Percentiles rank a stretch among this genome's conserved stretches.
Conservation (phyloP, 2,329 filamentous ascomycete species). For the Stagonosporopsis rhizophila region DNA sequence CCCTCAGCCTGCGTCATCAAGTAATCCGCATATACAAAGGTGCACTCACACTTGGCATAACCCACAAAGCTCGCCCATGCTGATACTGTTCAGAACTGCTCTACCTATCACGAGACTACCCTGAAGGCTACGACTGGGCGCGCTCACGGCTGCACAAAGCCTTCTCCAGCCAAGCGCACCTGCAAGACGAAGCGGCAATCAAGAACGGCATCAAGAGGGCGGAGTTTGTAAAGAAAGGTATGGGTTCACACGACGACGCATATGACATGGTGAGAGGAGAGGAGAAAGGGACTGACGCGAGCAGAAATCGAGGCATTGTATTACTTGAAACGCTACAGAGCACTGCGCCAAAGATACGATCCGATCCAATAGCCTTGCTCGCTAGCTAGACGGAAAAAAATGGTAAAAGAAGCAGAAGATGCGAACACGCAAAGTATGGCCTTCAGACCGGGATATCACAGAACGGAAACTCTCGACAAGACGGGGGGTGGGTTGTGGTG, state of each 20-base stretch:
- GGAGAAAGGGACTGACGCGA: neutral
- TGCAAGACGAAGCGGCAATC: conserved; percentile 79
- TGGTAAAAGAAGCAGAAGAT: neutral
- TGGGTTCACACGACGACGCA: neutral
- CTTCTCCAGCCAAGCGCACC: conserved; percentile 75
- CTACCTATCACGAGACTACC: conserved; percentile 84
- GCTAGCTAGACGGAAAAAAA: neutral
- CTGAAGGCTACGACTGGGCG: conserved; percentile 84
- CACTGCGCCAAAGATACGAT: conserved; percentile 81
- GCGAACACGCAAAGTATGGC: conserved; percentile 3
- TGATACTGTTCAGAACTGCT: conserved; percentile 70
- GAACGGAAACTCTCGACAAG: conserved; percentile 2
- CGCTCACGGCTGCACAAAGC: conserved; percentile 81
- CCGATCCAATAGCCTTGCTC: conserved; percentile 8
- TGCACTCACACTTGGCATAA: conserved; percentile 40
- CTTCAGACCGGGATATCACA: conserved; percentile 20
- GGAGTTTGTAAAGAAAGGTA: conserved; percentile 85
- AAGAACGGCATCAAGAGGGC: conserved; percentile 76
- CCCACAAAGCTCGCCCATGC: neutral
- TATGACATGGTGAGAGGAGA: neutral
- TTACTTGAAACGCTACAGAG: conserved; percentile 89
- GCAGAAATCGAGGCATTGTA: conserved; percentile 56
- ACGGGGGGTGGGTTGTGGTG: neutral
- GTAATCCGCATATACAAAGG: conserved; percentile 92
- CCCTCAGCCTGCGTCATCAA: conserved; percentile 71